phyloP scores from a whole-genome alignment of 2,329 filamentous ascomycete genomes.

The Fusarium drepaniforme region DNA sequence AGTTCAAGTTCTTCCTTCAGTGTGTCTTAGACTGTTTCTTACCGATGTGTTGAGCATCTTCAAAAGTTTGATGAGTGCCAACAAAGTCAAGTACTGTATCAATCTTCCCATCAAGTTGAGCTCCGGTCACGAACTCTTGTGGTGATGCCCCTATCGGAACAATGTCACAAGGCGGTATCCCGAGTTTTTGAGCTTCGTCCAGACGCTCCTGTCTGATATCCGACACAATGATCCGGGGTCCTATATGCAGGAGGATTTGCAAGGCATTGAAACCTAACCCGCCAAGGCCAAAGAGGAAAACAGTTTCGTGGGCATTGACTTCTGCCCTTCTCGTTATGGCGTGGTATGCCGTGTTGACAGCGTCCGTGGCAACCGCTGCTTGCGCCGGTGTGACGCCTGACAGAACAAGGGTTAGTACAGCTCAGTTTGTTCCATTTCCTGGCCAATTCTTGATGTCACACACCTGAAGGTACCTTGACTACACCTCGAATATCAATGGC shows the following conservation, averaged over 20 bases:
- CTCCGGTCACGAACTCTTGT: conserved; percentile 18
- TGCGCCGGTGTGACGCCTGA: conserved; percentile 30
- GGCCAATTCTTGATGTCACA: neutral
- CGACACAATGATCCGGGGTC: conserved; percentile 29
- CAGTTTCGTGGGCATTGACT: conserved; percentile 15
- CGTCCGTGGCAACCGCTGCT: conserved; percentile 37
- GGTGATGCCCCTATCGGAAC: conserved; percentile 26
- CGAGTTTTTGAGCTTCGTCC: conserved; percentile 23
- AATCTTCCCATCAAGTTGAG: conserved; percentile 10
- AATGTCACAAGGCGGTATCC: conserved; percentile 17
- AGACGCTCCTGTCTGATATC: conserved; percentile 35
- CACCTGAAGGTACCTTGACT: conserved; percentile 26
- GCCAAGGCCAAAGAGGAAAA: conserved; percentile 35
- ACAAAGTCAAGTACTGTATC: conserved; percentile 39
- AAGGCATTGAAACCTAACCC: conserved; percentile 35
- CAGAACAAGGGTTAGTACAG: neutral
- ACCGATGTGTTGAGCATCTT: conserved; percentile 40
- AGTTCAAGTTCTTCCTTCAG: neutral
- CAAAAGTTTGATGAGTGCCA: conserved; percentile 39
- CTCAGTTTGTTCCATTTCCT: neutral
- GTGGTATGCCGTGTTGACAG: conserved; percentile 37
- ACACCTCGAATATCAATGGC: conserved; percentile 40
- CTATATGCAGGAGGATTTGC: conserved; percentile 29
- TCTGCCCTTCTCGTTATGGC: conserved; percentile 33
- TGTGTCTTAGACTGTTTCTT: neutral